Evolutionary conservation across 495 filamentous ascomycete genomes (phyloP).

Genomic region (Aspergillus nanangensis): DNA sequence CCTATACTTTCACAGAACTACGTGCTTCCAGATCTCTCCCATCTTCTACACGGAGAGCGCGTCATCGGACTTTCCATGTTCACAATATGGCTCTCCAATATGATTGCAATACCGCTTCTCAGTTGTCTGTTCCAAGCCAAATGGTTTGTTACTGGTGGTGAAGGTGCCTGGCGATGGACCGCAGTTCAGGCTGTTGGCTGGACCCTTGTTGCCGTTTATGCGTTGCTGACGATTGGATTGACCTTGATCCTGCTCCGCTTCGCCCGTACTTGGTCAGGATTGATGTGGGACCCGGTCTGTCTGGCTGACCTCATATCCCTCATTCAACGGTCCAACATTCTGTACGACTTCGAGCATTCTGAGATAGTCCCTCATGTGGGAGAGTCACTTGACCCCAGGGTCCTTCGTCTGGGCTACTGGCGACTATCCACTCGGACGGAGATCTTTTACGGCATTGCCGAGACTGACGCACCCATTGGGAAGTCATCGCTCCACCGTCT

Average conservation of each 20-base stretch:
- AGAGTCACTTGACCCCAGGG: conserved; percentile 38
- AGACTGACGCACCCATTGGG: conserved; percentile 51
- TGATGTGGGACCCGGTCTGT: conserved; percentile 81
- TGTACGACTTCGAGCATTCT: conserved; percentile 60
- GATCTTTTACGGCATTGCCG: conserved; percentile 62
- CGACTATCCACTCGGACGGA: conserved; percentile 53
- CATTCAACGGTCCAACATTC: conserved; percentile 72
- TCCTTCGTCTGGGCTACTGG: conserved; percentile 81
- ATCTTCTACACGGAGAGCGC: conserved; percentile 52
- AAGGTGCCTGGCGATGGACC: conserved; percentile 68
- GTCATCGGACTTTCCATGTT: conserved; percentile 50
- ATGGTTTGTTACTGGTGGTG: conserved; percentile 36
- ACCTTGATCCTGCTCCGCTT: conserved; percentile 50
- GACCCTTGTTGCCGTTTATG: conserved; percentile 70
- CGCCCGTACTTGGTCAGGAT: conserved; percentile 54
- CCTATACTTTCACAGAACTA: conserved; percentile 48
- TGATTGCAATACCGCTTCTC: conserved; percentile 62
- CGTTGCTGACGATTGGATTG: conserved; percentile 56
- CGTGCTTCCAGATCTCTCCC: conserved; percentile 53
- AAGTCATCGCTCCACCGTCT: conserved; percentile 50
- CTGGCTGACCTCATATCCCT: conserved; percentile 73
- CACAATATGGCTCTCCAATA: conserved; percentile 56
- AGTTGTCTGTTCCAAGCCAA: conserved; percentile 60
- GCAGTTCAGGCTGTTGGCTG: conserved; percentile 72
- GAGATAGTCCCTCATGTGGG: conserved; percentile 50